Conservation (phyloP, 768 basidiomycete genomes). For the Leucocoprinus sp. region DNA sequence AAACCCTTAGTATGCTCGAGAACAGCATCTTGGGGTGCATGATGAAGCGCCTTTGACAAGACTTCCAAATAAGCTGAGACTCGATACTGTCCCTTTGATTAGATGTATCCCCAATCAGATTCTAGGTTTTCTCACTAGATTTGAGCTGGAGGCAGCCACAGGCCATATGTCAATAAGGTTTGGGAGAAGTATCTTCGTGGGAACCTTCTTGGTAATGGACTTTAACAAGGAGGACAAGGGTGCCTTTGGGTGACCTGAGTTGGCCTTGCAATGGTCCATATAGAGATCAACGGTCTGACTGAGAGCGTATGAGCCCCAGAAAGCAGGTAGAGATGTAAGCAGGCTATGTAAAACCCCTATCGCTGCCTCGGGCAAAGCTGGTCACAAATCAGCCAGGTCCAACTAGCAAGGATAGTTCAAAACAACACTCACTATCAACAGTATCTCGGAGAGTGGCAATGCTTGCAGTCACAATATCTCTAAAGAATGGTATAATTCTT, state of each 20-base stretch:
- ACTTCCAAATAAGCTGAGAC: conserved; percentile 58
- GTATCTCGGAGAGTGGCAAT: conserved; percentile 38
- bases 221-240: conserved; percentile 45
- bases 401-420: background rate
- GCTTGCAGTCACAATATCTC: conserved; percentile 55
- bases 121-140: conserved; percentile 25
- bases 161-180: conserved; percentile 57
- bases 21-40: conserved; percentile 55
- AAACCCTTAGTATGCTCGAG: conserved; percentile 55
- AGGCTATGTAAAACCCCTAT: conserved; percentile 56
- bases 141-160: conserved; percentile 15
- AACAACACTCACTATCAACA: conserved; percentile 26
- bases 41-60: conserved; percentile 55
- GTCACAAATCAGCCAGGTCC: conserved; percentile 1
- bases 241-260: conserved; percentile 22
- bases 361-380: conserved; percentile 27
- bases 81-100: conserved; percentile 19
- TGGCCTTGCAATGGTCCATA: conserved; percentile 33
- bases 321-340: conserved; percentile 69
- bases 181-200: conserved; percentile 59
- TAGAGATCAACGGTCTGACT: conserved; percentile 48
- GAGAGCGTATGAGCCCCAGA: conserved; percentile 64
- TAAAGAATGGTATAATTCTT: conserved; percentile 81
- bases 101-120: background rate
- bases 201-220: conserved; percentile 60